Base-by-base conservation (phyloP, 1,284 basidiomycete genomes). In the Apiotrichum sp. region DNA sequence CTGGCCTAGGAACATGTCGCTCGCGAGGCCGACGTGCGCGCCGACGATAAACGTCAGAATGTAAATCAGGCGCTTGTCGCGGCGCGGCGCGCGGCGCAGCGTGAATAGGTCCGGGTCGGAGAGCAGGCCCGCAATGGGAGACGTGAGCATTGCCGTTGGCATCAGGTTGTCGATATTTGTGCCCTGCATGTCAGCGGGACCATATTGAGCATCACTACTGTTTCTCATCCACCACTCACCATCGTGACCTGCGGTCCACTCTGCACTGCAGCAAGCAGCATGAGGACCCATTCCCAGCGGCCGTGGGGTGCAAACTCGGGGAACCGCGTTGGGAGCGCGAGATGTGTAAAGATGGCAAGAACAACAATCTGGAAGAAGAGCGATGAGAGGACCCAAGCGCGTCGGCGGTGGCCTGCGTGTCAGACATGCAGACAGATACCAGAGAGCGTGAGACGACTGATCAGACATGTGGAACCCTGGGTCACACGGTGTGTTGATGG, bases 141-240 rank as follows among this genome's bases (percentile, higher is more conserved):
- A 63, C 13, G 67, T 67, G 50, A 65, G 63, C 52, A 65, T 68
- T n/a, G 62, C 65, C 4, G 65, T 65, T 22, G 65, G 63, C 40
- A 66, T 58, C 47, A 56, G 55, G 6, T 55, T 51, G 31, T 65
- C 66, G 11, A 63, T 53, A 43, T 63, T 61, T 2, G 63, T 59
- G 39, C 57, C 61, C 65, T 66, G 57, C n/a, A 33, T 47, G 53
- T 51, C 5, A 43, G 50, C 16, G 29, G 22, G 31, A 11, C 29
- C 29, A 29, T 29, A 29, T 29, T 29, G 3, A 3, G 29, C 29
- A 29, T 29, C 29, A 3, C 29, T 3, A 29, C 29, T 3, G 29
- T 29, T 29, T 29, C 29, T 29, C 29, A 29, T 29, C 29, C 29
- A 29, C 29, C 41, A 64, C 62, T 50, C 29, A 65, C 64, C 65